Conservation (phyloP, 805 yeast genomes). For the Cyberlindnera nakhonratchasimensis region DNA sequence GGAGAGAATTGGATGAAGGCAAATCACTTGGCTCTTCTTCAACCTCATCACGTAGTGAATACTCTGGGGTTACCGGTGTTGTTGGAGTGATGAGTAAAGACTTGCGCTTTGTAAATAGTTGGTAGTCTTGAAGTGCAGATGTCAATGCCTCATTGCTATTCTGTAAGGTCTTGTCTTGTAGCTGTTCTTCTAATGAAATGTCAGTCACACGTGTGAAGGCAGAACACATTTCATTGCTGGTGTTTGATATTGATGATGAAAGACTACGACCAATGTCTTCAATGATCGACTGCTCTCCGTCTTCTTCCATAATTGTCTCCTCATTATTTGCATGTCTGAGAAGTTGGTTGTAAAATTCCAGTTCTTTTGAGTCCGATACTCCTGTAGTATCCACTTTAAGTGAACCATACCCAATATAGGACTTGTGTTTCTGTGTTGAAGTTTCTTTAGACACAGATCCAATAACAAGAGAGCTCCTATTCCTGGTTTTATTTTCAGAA, state of each 20-base stretch:
- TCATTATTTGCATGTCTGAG: neutral
- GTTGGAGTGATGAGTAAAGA: conserved; percentile 3
- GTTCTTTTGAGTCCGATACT: conserved; percentile 22
- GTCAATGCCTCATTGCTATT: conserved; percentile 9
- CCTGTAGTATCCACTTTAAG: conserved; percentile 8
- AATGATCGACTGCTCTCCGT: conserved; percentile 2
- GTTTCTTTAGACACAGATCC: neutral
- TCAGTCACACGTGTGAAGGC: conserved; percentile 1
- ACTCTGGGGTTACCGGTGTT: conserved; percentile 1
- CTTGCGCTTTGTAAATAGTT: conserved; percentile 17
- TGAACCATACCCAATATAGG: conserved; percentile 14
- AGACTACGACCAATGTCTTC: neutral
- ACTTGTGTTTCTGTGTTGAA: conserved; percentile 11
- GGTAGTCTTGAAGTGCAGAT: conserved; percentile 24
- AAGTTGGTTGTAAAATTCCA: conserved; percentile 21
- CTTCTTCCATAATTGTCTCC: conserved; percentile 6
- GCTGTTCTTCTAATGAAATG: neutral
- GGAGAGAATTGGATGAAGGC: conserved; percentile 18
- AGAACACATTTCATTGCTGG: neutral
- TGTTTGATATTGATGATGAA: neutral
- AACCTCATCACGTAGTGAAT: neutral
- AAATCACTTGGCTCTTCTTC: conserved; percentile 1
- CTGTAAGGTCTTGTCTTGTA: neutral
- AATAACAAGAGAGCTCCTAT: conserved; percentile 10
- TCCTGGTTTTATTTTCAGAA: conserved; percentile 1